Conservation (phyloP, 2,329 filamentous ascomycete genomes). For the Apiospora rasikravindrae region DNA sequence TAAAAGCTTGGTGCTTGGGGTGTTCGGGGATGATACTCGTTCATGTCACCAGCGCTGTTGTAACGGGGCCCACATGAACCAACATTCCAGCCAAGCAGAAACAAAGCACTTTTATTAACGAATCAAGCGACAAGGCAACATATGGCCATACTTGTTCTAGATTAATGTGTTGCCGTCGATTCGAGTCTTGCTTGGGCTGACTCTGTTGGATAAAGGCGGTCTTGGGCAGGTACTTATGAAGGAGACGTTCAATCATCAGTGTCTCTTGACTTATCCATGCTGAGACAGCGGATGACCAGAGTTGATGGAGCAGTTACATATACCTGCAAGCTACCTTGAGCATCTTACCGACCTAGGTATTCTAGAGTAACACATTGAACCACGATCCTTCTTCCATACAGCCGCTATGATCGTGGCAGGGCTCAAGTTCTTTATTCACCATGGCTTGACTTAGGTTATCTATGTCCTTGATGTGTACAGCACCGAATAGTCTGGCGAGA, state of each 20-base stretch:
- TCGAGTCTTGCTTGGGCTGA: neutral
- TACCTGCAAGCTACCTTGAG: neutral
- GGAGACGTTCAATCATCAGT: neutral
- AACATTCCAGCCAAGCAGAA: slow-evolving; percentile 10
- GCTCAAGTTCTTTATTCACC: neutral
- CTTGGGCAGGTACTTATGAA: neutral
- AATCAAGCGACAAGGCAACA: neutral
- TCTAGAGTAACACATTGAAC: neutral
- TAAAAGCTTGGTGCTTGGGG: neutral
- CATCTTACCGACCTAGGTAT: no score
- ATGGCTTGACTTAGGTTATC: no score
- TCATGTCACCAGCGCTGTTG: slow-evolving; percentile 10
- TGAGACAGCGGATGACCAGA: slow-evolving; percentile 7
- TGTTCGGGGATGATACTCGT: neutral
- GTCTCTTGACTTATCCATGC: neutral
- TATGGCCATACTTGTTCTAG: neutral
- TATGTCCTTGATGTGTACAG: no score
- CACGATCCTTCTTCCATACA: neutral
- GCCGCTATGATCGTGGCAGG: neutral
- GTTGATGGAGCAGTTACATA: neutral
- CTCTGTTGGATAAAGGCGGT: neutral
- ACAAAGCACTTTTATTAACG: neutral
- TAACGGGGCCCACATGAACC: slow-evolving; percentile 2
- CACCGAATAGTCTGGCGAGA: no score
- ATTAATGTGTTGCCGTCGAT: neutral